These are phyloP conservation scores for Blastobotrys mokoenaii DNA, from an alignment of 805 yeast species.

Conservation along the genomic window DNA sequence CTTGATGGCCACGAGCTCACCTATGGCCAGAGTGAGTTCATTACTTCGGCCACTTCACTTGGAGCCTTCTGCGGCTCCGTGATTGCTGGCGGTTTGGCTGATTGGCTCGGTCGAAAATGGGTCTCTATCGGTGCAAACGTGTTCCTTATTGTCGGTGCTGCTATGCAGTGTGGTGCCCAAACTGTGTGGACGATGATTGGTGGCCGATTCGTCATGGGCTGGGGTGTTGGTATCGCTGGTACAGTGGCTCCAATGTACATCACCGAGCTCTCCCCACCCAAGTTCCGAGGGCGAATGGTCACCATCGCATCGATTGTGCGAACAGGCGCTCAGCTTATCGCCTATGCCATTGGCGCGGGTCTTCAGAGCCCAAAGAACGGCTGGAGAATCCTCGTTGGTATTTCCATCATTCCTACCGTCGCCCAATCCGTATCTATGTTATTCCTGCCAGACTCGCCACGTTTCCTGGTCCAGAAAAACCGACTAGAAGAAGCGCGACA, in stretches of 20 bases:
- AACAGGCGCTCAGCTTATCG: slow-evolving; percentile 91
- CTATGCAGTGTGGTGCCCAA: slow-evolving; percentile 71
- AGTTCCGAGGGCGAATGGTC: slow-evolving; percentile 84
- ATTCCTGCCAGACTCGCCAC: slow-evolving; percentile 92
- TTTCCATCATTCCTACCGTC: slow-evolving; percentile 82
- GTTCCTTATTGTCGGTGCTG: slow-evolving; percentile 75
- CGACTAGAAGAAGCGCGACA: slow-evolving; percentile 53
- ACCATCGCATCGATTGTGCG: slow-evolving; percentile 79
- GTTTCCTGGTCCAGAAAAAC: slow-evolving; percentile 72
- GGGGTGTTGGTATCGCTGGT: slow-evolving; percentile 93
- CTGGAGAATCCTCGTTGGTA: slow-evolving; percentile 88
- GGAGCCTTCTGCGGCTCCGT: slow-evolving; percentile 83
- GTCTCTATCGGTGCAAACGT: slow-evolving; percentile 74
- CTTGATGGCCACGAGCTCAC: slow-evolving; percentile 45
- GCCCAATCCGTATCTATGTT: slow-evolving; percentile 68
- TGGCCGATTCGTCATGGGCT: slow-evolving; percentile 90
- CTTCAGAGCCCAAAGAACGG: slow-evolving; percentile 61
- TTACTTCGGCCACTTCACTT: slow-evolving; percentile 88
- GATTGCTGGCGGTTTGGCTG: slow-evolving; percentile 79
- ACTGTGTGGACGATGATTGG: slow-evolving; percentile 85
- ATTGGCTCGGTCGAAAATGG: slow-evolving; percentile 73
- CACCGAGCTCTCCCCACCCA: slow-evolving; percentile 87
- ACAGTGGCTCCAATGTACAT: slow-evolving; percentile 86
- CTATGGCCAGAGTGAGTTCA: slow-evolving; percentile 75
- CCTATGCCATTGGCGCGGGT: slow-evolving; percentile 82